Percentiles rank a stretch among this genome's conserved stretches.
phyloP scores from a whole-genome alignment of 352 stramenopile genomes.

The Phytophthora pistaciae region DNA sequence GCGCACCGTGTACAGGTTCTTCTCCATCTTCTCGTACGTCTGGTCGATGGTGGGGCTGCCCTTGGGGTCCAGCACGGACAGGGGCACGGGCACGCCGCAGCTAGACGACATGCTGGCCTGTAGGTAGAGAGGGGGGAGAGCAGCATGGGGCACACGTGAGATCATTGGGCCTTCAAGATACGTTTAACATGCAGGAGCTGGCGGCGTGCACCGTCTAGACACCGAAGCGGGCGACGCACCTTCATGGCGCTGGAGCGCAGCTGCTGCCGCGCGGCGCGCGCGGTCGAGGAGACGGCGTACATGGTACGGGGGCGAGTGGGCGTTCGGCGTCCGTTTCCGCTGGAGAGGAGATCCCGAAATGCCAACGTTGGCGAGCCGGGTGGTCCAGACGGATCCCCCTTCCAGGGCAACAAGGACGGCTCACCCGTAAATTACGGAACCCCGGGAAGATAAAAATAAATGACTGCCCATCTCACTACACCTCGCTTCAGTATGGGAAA shows the following conservation, averaged over 20 bases:
- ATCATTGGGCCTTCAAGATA: slow-evolving; percentile 12
- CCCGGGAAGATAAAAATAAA: slow-evolving; percentile 1
- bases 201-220: slow-evolving; percentile 4
- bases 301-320: slow-evolving; percentile 32
- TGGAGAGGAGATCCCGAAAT: slow-evolving; percentile 86
- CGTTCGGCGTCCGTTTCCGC: slow-evolving; percentile 38
- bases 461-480: neutral
- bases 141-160: slow-evolving; percentile 16
- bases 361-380: slow-evolving; percentile 16
- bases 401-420: slow-evolving; percentile 4
- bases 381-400: slow-evolving; percentile 33
- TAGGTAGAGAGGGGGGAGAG: neutral
- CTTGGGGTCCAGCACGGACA: slow-evolving; percentile 92
- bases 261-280: slow-evolving; percentile 72
- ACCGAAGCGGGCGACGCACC: slow-evolving; percentile 33
- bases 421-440: slow-evolving; percentile 28
- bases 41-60: slow-evolving; percentile 94
- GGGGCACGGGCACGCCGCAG: slow-evolving; percentile 77
- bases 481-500: neutral
- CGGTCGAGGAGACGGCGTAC: slow-evolving; percentile 71
- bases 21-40: slow-evolving; percentile 94
- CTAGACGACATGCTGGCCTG: slow-evolving; percentile 79
- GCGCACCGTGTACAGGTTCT: slow-evolving; percentile 90
- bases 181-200: slow-evolving; percentile 18
- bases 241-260: slow-evolving; percentile 73